These are phyloP conservation scores for Malbranchea cinnamomea DNA, from an alignment of 2,329 filamentous ascomycete genomes.

Conservation along the genomic window DNA sequence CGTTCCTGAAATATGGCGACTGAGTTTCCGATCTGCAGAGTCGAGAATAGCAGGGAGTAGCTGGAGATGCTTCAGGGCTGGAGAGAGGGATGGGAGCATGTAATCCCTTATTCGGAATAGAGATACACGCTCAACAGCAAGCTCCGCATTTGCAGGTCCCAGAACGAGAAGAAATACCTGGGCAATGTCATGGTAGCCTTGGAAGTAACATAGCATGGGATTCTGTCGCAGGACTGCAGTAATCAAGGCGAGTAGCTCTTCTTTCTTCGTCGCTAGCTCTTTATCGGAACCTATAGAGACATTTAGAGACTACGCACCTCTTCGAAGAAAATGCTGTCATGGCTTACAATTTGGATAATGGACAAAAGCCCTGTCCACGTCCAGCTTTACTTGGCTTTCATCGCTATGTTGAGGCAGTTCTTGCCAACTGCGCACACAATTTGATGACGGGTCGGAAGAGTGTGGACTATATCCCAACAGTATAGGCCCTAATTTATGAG, in stretches of 20 bases:
- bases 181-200: slow-evolving; percentile 96
- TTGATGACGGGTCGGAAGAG: slow-evolving; percentile 6
- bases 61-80: slow-evolving; percentile 70
- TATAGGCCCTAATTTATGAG: slow-evolving; percentile 33
- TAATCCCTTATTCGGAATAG: slow-evolving; percentile 88
- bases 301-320: no score
- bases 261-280: slow-evolving; percentile 56
- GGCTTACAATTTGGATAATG: slow-evolving; percentile 73
- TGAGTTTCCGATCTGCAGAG: slow-evolving; percentile 55
- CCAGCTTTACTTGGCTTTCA: slow-evolving; percentile 79
- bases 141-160: slow-evolving; percentile 43
- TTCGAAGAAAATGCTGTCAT: slow-evolving; percentile 3
- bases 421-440: slow-evolving; percentile 33
- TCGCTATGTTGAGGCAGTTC: slow-evolving; percentile 63
- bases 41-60: slow-evolving; percentile 71
- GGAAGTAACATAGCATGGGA: slow-evolving; percentile 85
- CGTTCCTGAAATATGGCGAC: slow-evolving; percentile 57
- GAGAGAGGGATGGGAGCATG: slow-evolving; percentile 78
- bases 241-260: slow-evolving; percentile 67
- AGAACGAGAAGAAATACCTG: slow-evolving; percentile 88
- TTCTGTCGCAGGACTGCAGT: slow-evolving; percentile 62
- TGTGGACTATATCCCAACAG: slow-evolving; percentile 27
- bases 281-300: no score
- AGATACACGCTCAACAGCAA: slow-evolving; percentile 65
- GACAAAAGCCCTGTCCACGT: slow-evolving; percentile 92